Evolutionary conservation across 2,329 filamentous ascomycete genomes (phyloP).

Genomic region (Colletotrichum lini): DNA sequence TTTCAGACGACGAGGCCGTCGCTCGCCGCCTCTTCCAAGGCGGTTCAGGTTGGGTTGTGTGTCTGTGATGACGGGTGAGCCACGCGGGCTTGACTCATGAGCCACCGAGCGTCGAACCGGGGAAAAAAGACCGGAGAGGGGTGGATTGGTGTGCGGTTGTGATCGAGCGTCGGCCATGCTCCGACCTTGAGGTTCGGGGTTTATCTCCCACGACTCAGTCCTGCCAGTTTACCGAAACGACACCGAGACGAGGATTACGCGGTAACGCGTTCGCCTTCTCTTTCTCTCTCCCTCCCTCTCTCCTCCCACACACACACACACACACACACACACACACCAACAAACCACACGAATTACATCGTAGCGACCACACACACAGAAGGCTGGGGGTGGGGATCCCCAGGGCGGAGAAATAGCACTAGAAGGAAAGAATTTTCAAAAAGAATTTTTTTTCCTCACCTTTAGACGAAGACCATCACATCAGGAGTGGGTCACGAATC

Average conservation of each 20-base stretch:
- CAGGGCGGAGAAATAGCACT: constrained; percentile 3
- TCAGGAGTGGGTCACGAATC: constrained; percentile 11
- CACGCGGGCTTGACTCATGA: constrained; percentile 19
- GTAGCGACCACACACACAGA: not conserved
- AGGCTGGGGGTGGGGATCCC: constrained; percentile 12
- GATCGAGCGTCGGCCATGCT: not conserved
- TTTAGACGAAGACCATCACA: not conserved
- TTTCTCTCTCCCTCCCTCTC: too few species aligned
- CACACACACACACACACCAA: not conserved
- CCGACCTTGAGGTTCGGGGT: not conserved
- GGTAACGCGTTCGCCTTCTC: not conserved
- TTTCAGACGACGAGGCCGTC: constrained; percentile 1
- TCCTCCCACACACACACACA: too few species aligned
- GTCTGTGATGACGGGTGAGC: not conserved
- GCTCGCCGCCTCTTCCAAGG: constrained; percentile 25
- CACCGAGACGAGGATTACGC: constrained; percentile 16
- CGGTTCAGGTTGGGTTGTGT: not conserved
- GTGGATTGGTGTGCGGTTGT: not conserved
- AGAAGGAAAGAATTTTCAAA: constrained; percentile 21
- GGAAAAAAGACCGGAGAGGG: not conserved
- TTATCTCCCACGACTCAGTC: constrained; percentile 6
- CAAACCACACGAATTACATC: not conserved
- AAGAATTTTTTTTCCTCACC: constrained; percentile 13
- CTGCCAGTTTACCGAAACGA: constrained; percentile 15
- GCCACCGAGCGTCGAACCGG: constrained; percentile 7